Base-by-base conservation (phyloP, 768 basidiomycete species). In the Suillus alpinus region DNA sequence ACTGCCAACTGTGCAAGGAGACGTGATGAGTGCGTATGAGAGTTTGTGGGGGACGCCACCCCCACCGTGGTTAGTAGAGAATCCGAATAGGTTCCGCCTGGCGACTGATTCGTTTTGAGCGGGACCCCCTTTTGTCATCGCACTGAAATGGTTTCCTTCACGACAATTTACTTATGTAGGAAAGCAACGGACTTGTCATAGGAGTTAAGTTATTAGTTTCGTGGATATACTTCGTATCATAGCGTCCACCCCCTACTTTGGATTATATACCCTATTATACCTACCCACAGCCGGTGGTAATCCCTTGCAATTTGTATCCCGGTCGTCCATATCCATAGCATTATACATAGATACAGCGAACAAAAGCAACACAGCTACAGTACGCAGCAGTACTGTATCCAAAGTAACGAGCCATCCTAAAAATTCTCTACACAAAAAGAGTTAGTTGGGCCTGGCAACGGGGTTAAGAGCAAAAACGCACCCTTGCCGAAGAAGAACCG, bases 401-500 rank as follows among this genome's bases (percentile, higher is more conserved):
- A 39, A 2, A 39, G 26, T 23, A 55, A 29, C 37, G 16, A 18
- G 9, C 6, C 7, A 56, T 10, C 41, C 62, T 63, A 68, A 58
- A 68, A 68, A 60, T 68, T 68, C 57, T 68, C 67, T 68, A 52
- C 16, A 52, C 4, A 56, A 57, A 61, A 39, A 50, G 52, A 13
- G 34, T 41, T 40, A 52, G 16, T 6, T 29, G 16, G 36, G 37
- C 37, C 53, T 39, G 23, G 10, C 14, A 40, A 34, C 31, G 8
- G 36, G 36, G 60, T 36, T 32, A 47, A 6, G n/a, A 59, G 41
- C 13, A 36, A 14, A 51, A 18, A 71, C 85, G 40, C 63, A 89
- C 89, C 94, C 74, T 95, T 95, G 51, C 93, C 92, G 64, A 89
- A 96, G 82, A 91, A 91, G 83, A 95, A 96, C 58, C 89, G 78